Conservation (phyloP, 352 stramenopile genomes). For the Phytophthora podocarpi region DNA sequence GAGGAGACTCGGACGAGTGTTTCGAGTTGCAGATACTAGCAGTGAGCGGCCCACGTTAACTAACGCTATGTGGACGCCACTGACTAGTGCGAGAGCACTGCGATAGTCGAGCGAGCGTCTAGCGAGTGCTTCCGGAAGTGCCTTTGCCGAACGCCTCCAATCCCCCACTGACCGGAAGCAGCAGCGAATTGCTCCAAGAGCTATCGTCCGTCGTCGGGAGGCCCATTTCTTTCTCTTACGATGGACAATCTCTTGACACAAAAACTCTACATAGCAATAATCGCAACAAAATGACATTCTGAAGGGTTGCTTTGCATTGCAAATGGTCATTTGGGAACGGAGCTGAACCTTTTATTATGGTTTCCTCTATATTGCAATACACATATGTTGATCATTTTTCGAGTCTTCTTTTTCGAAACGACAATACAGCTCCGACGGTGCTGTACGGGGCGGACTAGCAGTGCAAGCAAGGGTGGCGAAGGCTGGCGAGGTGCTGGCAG, state of each 20-base stretch:
- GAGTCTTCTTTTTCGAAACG: not conserved
- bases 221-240: not conserved
- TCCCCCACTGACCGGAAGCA: slow-evolving; percentile 22
- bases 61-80: slow-evolving; percentile 14
- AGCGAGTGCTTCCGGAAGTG: slow-evolving; percentile 16
- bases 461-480: not conserved
- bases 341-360: not conserved
- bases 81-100: slow-evolving; percentile 33
- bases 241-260: slow-evolving; percentile 9
- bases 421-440: not conserved
- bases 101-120: slow-evolving; percentile 8
- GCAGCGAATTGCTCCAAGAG: slow-evolving; percentile 20
- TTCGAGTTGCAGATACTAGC: slow-evolving; percentile 23
- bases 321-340: not conserved
- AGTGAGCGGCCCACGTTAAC: slow-evolving; percentile 11
- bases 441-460: too few species aligned
- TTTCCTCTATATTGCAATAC: not conserved
- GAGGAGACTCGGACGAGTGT: too few species aligned
- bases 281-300: not conserved
- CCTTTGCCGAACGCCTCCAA: slow-evolving; percentile 20
- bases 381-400: too few species aligned
- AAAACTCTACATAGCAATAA: not conserved
- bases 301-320: not conserved
- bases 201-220: slow-evolving; percentile 29
- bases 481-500: too few species aligned